These are phyloP conservation scores for Ceratobasidium sp. DNA, from an alignment of 1,284 basidiomycete species.

Conservation along the genomic window DNA sequence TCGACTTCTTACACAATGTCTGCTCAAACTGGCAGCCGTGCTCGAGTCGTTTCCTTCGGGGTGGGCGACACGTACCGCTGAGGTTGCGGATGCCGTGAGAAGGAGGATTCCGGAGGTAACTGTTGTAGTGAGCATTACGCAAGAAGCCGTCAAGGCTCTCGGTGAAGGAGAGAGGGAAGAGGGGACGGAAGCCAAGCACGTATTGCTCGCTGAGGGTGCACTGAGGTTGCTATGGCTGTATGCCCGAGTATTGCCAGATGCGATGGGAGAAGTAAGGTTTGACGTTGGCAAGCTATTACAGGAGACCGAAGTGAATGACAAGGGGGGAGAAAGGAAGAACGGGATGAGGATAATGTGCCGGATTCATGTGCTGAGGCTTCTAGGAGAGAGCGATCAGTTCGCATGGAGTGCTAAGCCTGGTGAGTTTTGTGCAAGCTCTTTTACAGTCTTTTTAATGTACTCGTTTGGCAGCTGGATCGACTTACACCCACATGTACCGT, in stretches of 20 bases:
- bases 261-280: constrained; percentile 84
- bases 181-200: constrained; percentile 59
- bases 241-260: constrained; percentile 78
- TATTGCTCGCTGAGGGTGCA: constrained; percentile 80
- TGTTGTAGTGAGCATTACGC: constrained; percentile 84
- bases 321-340: constrained; percentile 14
- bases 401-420: constrained; percentile 81
- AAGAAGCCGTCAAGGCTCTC: constrained; percentile 55
- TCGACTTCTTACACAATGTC: constrained; percentile 77
- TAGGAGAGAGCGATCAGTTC: constrained; percentile 82
- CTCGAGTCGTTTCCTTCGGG: constrained; percentile 70
- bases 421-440: constrained; percentile 56
- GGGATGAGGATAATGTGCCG: constrained; percentile 73
- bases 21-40: constrained; percentile 77
- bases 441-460: background rate
- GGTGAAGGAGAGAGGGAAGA: constrained; percentile 52
- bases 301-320: constrained; percentile 61
- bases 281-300: constrained; percentile 87
- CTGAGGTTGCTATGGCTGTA: constrained; percentile 88
- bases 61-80: constrained; percentile 72
- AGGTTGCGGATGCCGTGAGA: constrained; percentile 84
- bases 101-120: constrained; percentile 85
- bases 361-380: constrained; percentile 82
- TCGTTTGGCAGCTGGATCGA: constrained; percentile 54
- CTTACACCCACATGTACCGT: constrained; percentile 69